Conservation (phyloP, 2,329 filamentous ascomycete genomes). For the Orbilia javanica region DNA sequence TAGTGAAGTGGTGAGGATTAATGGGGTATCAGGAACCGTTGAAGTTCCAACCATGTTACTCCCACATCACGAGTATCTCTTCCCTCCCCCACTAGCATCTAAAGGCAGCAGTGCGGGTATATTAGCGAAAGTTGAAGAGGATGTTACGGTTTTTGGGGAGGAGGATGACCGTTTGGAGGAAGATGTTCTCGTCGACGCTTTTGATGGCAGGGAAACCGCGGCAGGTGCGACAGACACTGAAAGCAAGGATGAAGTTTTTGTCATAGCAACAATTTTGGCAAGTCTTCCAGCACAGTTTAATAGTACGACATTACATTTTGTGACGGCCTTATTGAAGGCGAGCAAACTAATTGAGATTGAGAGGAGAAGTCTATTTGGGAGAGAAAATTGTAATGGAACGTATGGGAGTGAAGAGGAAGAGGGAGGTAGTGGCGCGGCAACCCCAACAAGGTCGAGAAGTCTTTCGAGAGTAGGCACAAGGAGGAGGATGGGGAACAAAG, state of each 20-base stretch:
- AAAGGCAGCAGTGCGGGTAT: conserved; percentile 60
- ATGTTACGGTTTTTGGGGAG: conserved; percentile 39
- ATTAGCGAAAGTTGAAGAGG: conserved; percentile 35
- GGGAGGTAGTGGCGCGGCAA: background rate
- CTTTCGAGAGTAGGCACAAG: no score
- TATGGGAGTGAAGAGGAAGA: conserved; percentile 7
- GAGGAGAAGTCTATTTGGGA: conserved; percentile 64
- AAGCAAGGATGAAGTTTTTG: conserved; percentile 68
- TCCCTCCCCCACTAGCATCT: conserved; percentile 66
- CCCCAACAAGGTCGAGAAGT: conserved; percentile 59
- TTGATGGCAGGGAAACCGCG: conserved; percentile 43
- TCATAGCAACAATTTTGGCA: conserved; percentile 66
- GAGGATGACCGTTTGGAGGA: conserved; percentile 63
- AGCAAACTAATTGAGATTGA: conserved; percentile 72
- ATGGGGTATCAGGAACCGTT: conserved; percentile 69
- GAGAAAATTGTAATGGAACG: conserved; percentile 33
- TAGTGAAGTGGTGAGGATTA: conserved; percentile 69
- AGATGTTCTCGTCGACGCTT: conserved; percentile 36
- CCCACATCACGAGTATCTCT: conserved; percentile 71
- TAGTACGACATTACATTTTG: conserved; percentile 70
- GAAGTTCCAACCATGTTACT: conserved; percentile 69
- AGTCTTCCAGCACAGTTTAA: conserved; percentile 69
- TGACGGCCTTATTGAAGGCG: conserved; percentile 71
- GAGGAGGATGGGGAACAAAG: conserved; percentile 64
- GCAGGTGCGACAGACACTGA: conserved; percentile 62